Evolutionary conservation across 2,329 filamentous ascomycete species (phyloP), one percentile per base, ranked within the genome.

Genomic region (Trichophaea hybrida): DNA sequence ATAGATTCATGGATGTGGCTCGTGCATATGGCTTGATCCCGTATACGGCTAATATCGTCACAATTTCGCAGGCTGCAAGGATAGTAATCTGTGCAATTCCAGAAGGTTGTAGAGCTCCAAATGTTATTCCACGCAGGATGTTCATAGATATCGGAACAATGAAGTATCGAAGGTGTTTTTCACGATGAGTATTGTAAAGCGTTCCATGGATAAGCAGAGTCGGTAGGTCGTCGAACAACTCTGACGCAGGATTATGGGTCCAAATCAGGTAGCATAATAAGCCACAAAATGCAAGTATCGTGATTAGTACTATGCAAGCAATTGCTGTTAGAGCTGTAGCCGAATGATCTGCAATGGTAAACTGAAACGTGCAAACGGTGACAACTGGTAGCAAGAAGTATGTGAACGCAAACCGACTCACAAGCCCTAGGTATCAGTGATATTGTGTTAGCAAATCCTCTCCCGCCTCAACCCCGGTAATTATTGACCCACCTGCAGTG

Each of bases 161-260:
- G 5, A 91, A 89, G 72, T 94, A 98, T 0, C 88, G 83, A 6
- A 91, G 88, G 0, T 89, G 88, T 70, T 91, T 86, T 71, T 98
- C 93, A 31, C 87, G 93, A 71, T 94, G 97, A 0, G 93, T 98
- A 73, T 98, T 98, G 73, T 98, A 98, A 6, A 98, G 76, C 4
- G 93, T 88, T 0, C 93, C 93, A 68, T 95, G 97, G 0, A 88
- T 78, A 1, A 98, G 77, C 6, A 97, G 83, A 0, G 88, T 96
- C 5, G 88, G 83, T 53, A 98, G 77, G 69, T 97, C 89, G 72
- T 98, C 93, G 71, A 96, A 98, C 7, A 98, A 77, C 4, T 65
- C 63, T 37, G 64, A 61, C 31, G 64, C 61, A 2, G 66, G 66
- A 24, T 64, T 60, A 48, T 69, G 64, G 33, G 51, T 67, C 55